Evolutionary conservation across 1,284 basidiomycete species (phyloP).

Genomic region (Ustilago curta): DNA sequence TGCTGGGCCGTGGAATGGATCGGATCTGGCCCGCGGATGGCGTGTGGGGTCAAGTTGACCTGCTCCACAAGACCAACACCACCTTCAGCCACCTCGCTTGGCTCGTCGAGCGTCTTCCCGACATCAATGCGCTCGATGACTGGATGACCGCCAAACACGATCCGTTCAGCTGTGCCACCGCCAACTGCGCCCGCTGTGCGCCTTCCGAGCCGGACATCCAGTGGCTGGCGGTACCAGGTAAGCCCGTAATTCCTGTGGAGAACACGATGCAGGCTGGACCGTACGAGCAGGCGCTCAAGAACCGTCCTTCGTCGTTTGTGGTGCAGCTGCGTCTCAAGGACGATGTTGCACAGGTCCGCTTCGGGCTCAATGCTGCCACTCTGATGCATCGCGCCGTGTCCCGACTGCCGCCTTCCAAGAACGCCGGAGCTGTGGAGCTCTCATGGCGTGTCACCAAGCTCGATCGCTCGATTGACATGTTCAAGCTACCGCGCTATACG

Average conservation of each 20-base stretch:
- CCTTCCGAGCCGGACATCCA: constrained; percentile 80
- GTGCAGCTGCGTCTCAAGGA: constrained; percentile 84
- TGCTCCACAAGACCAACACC: constrained; percentile 56
- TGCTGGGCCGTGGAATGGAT: constrained; percentile 28
- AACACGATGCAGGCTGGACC: constrained; percentile 58
- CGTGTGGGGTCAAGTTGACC: constrained; percentile 52
- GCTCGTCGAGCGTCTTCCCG: constrained; percentile 55
- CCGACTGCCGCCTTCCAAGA: constrained; percentile 76
- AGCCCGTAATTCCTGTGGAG: constrained; percentile 52
- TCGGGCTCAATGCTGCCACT: constrained; percentile 88
- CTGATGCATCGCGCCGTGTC: constrained; percentile 87
- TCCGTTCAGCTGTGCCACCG: constrained; percentile 53
- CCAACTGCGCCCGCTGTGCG: constrained; percentile 79
- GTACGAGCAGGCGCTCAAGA: constrained; percentile 78
- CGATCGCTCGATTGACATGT: constrained; percentile 74
- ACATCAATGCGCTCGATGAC: constrained; percentile 30
- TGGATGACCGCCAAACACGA: constrained; percentile 52
- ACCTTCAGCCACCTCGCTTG: constrained; percentile 57
- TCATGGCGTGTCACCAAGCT: constrained; percentile 86
- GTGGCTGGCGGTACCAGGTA: constrained; percentile 73
- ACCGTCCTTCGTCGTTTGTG: constrained; percentile 85
- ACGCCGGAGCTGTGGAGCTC: constrained; percentile 68
- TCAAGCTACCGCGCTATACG: constrained; percentile 73
- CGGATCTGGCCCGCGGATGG: constrained; percentile 55
- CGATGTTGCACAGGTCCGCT: constrained; percentile 77